Conservation (phyloP, 2,329 filamentous ascomycete species). For the Davidsoniella australis region DNA sequence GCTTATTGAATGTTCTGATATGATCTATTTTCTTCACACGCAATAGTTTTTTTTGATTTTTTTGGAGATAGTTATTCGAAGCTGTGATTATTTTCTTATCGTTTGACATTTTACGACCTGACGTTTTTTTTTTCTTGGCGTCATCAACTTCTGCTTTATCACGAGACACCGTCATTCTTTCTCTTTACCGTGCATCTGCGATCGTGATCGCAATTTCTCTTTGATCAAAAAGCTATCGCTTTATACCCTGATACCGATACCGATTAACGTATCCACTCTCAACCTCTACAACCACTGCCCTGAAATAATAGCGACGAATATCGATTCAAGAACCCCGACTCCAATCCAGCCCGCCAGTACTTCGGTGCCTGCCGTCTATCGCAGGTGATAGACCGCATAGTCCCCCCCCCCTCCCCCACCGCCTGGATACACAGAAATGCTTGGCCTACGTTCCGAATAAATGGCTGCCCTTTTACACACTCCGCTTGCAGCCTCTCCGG, state of each 20-base stretch:
- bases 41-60: not conserved
- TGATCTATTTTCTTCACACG: not conserved
- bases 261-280: not conserved
- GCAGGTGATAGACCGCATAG: not conserved
- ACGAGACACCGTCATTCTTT: not conserved
- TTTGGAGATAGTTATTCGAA: not conserved
- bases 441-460: slow-evolving; percentile 1
- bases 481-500: slow-evolving; percentile 15
- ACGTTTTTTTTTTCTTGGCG: not conserved
- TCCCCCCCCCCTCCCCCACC: not conserved
- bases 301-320: not conserved
- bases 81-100: too few relatives aligned
- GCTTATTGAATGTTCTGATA: not conserved
- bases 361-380: too few relatives aligned
- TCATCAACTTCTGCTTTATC: too few relatives aligned
- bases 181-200: not conserved
- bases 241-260: not conserved
- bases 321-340: not conserved
- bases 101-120: not conserved
- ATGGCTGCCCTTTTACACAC: slow-evolving; percentile 8
- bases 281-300: not conserved
- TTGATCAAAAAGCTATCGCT: not conserved
- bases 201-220: not conserved
- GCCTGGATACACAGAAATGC: not conserved
- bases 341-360: not conserved